Evolutionary conservation across 164 flowering plant species (phyloP).

Genomic region (Macadamia integrifolia): DNA sequence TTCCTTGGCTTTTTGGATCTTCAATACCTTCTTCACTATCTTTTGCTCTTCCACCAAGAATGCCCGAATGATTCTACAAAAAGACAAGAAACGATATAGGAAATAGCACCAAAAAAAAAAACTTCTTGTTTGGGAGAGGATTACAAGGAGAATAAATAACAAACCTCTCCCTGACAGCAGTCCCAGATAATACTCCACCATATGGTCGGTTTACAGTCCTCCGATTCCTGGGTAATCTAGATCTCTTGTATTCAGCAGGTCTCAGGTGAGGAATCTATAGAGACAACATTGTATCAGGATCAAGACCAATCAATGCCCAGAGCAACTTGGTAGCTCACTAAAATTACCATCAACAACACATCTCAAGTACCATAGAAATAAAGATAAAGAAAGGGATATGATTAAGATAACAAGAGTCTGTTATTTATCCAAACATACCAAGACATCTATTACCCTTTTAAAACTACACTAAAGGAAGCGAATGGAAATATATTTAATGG

Average conservation of each 20-base stretch:
- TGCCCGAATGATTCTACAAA: constrained; percentile 40
- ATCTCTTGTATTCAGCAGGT: constrained; percentile 61
- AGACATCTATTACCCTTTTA: no score
- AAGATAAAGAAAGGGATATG: no score
- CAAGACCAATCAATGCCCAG: not conserved
- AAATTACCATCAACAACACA: no score
- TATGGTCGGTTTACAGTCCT: constrained; percentile 66
- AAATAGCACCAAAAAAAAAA: not conserved
- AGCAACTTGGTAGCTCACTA: no score
- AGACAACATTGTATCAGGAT: not conserved
- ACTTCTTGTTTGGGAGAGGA: not conserved
- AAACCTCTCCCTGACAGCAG: constrained; percentile 62
- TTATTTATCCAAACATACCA: no score
- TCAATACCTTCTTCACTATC: constrained; percentile 50
- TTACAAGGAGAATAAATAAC: not conserved
- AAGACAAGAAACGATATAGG: not conserved
- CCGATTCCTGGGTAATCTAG: constrained; percentile 53
- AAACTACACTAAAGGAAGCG: no score
- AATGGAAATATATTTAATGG: no score
- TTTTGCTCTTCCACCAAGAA: constrained; percentile 47
- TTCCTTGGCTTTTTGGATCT: constrained; percentile 46
- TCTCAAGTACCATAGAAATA: no score
- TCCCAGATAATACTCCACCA: constrained; percentile 67
- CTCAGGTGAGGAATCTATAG: constrained; percentile 63
- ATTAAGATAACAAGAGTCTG: no score